These are phyloP conservation scores for Cladosporium sp. DNA, from an alignment of 2,329 filamentous ascomycete species.

Conservation along the genomic window DNA sequence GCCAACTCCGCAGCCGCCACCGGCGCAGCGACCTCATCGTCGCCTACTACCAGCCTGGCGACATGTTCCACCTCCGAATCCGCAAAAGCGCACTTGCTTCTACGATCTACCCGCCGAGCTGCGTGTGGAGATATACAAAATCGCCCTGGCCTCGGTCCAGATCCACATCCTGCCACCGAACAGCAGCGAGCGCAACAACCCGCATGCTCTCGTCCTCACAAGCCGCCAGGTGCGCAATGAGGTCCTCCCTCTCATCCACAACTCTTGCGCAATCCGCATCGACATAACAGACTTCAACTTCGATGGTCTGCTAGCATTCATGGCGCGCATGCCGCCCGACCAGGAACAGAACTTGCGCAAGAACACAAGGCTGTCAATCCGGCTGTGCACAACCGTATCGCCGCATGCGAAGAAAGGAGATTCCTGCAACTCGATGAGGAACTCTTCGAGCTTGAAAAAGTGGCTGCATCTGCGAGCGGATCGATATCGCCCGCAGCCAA, in stretches of 20 bases:
- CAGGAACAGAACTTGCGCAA: constrained; percentile 26
- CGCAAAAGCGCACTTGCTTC: constrained; percentile 15
- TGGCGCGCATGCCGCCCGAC: constrained; percentile 25
- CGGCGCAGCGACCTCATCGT: neutral
- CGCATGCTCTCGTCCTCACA: constrained; percentile 25
- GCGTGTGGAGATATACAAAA: constrained; percentile 30
- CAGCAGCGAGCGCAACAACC: constrained; percentile 14
- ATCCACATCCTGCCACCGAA: constrained; percentile 27
- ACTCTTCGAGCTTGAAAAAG: constrained; percentile 21
- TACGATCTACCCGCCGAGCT: constrained; percentile 31
- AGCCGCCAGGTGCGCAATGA: constrained; percentile 28
- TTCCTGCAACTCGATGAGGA: constrained; percentile 14
- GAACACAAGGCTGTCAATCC: constrained; percentile 25
- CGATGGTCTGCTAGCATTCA: constrained; percentile 26
- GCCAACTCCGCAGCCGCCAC: neutral
- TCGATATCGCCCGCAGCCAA: constrained; percentile 26
- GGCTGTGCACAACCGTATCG: constrained; percentile 21
- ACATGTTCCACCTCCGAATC: neutral
- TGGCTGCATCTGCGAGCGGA: constrained; percentile 30
- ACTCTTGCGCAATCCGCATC: constrained; percentile 25
- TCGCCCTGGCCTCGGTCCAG: constrained; percentile 25
- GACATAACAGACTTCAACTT: constrained; percentile 31
- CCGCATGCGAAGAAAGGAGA: constrained; percentile 12
- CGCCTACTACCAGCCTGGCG: constrained; percentile 2
- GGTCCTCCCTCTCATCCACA: constrained; percentile 29